Conservation (phyloP, 2,329 filamentous ascomycete genomes). For the Cytospora mali region DNA sequence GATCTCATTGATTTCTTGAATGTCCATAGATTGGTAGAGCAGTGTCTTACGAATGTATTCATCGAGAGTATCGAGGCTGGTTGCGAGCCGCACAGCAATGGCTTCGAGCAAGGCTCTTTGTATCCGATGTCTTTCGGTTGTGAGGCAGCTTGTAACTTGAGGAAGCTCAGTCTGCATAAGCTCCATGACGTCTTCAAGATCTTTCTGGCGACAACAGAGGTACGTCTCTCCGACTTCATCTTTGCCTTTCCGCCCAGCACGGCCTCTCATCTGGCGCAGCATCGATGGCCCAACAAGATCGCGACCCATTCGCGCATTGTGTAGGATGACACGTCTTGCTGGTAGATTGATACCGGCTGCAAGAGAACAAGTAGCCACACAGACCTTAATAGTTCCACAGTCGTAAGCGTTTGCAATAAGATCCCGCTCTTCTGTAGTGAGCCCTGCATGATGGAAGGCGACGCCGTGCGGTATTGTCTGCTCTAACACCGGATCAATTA, state of each 20-base stretch:
- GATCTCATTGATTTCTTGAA: constrained; percentile 52
- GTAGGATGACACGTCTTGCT: constrained; percentile 73
- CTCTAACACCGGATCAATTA: constrained; percentile 66
- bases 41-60: constrained; percentile 72
- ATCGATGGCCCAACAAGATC: constrained; percentile 78
- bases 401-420: constrained; percentile 73
- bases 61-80: constrained; percentile 63
- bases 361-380: constrained; percentile 77
- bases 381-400: constrained; percentile 65
- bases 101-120: constrained; percentile 73
- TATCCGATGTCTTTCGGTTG: constrained; percentile 67
- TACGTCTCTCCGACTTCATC: constrained; percentile 78
- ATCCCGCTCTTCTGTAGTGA: constrained; percentile 76
- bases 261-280: constrained; percentile 79
- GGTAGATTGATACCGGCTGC: constrained; percentile 82
- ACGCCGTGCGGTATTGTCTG: constrained; percentile 68
- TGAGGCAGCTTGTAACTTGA: constrained; percentile 68
- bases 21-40: constrained; percentile 59
- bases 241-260: constrained; percentile 77
- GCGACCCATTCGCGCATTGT: constrained; percentile 74
- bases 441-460: constrained; percentile 73
- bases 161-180: constrained; percentile 75
- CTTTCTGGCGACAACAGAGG: constrained; percentile 69
- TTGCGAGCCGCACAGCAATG: constrained; percentile 68
- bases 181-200: constrained; percentile 70